phyloP scores from a whole-genome alignment of 2,329 filamentous ascomycete species.

The Botryotinia convoluta region DNA sequence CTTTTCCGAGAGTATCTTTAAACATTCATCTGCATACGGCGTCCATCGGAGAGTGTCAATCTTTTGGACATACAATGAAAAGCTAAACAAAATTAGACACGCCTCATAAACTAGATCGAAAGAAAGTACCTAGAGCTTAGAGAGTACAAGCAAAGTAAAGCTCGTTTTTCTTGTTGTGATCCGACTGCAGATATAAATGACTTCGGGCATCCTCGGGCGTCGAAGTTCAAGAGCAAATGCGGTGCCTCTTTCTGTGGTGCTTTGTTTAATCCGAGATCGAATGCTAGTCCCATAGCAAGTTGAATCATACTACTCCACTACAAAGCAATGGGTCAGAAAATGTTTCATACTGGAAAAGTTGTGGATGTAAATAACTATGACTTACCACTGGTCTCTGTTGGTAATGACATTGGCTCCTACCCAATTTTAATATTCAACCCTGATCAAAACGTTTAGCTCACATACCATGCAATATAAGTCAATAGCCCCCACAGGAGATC shows the following conservation, averaged over 20 bases:
- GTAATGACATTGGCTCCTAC: conserved; percentile 39
- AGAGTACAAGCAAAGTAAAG: conserved; percentile 49
- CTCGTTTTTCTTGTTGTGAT: conserved; percentile 51
- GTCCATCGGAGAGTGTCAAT: conserved; percentile 57
- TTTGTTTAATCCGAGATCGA: conserved; percentile 25
- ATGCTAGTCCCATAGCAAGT: conserved; percentile 24
- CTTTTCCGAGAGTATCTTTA: conserved; percentile 46
- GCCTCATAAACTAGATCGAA: conserved; percentile 16
- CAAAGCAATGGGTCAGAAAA: background rate
- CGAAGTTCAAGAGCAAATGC: conserved; percentile 5
- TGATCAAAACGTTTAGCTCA: background rate
- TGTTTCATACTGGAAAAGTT: background rate
- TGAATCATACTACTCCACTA: conserved; percentile 21
- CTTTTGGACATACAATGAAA: conserved; percentile 44
- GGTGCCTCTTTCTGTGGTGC: conserved; percentile 21
- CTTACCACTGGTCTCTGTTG: conserved; percentile 12
- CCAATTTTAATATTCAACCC: background rate
- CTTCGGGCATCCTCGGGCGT: conserved; percentile 18
- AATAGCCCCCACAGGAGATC: conserved; percentile 54
- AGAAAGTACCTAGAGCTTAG: conserved; percentile 41
- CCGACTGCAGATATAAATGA: conserved; percentile 27
- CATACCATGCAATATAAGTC: conserved; percentile 11
- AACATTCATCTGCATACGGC: conserved; percentile 55
- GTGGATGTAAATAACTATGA: background rate
- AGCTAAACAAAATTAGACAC: conserved; percentile 33